Evolutionary conservation across 805 yeast genomes (phyloP).

Genomic region (Cyberlindnera sargentensis): DNA sequence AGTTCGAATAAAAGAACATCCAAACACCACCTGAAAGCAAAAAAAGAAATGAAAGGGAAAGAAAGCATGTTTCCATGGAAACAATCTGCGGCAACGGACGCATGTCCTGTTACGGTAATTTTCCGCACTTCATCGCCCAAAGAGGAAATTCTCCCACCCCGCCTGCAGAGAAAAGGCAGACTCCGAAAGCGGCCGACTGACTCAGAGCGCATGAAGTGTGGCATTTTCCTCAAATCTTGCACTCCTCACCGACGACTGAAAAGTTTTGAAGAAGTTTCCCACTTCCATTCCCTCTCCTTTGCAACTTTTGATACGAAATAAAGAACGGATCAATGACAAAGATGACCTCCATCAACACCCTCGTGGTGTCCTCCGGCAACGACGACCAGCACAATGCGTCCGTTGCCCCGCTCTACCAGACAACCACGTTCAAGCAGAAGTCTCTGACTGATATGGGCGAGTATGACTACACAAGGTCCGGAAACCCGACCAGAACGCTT

Average conservation of each 20-base stretch:
- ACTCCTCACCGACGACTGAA: not conserved
- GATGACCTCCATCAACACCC: constrained; percentile 12
- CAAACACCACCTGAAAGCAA: not conserved
- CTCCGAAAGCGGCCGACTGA: too few species aligned
- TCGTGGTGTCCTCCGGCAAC: constrained; percentile 23
- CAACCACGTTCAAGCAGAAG: constrained; percentile 89
- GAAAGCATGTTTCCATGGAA: not conserved
- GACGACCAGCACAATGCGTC: constrained; percentile 72
- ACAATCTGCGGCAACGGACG: not conserved
- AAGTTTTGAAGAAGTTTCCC: not conserved
- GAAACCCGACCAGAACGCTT: constrained; percentile 86
- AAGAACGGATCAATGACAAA: constrained; percentile 2
- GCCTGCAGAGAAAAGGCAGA: too few species aligned
- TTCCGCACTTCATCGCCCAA: not conserved
- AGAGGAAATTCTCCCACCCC: not conserved
- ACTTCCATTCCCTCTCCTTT: not conserved
- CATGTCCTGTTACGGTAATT: not conserved
- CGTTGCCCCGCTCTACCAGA: constrained; percentile 82
- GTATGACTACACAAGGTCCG: constrained; percentile 84
- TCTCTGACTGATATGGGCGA: constrained; percentile 70
- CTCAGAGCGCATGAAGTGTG: not conserved
- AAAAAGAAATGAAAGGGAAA: too few species aligned
- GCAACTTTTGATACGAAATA: not conserved
- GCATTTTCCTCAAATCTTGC: not conserved
- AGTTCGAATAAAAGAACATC: not conserved